These are phyloP conservation scores for Erysiphe pulchra DNA, from an alignment of 2,329 filamentous ascomycete genomes.

Conservation along the genomic window DNA sequence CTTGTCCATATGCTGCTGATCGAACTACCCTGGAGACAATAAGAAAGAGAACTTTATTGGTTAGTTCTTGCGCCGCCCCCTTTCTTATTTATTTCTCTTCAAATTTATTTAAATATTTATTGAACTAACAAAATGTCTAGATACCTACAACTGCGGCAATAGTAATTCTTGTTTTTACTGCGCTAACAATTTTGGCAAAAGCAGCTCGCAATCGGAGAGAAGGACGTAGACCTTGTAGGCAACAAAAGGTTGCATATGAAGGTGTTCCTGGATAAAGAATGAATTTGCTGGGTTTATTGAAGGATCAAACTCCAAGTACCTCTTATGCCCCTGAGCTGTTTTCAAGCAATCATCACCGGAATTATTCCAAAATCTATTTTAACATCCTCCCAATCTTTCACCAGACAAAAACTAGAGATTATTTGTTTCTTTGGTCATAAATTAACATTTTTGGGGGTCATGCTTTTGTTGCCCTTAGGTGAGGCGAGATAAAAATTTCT, in stretches of 20 bases:
- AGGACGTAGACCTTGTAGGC: conserved; percentile 23
- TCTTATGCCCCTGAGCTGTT: too few relatives aligned
- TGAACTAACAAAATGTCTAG: conserved; percentile 10
- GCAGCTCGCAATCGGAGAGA: conserved; percentile 33
- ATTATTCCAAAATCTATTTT: too few relatives aligned
- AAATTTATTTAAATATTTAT: neutral
- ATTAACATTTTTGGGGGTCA: too few relatives aligned
- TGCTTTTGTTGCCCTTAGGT: too few relatives aligned
- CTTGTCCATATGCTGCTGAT: conserved; percentile 28
- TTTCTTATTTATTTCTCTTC: neutral
- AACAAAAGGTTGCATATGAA: conserved; percentile 38
- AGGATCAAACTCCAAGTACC: too few relatives aligned
- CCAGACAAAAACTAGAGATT: too few relatives aligned
- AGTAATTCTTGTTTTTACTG: conserved; percentile 33
- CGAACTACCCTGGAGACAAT: conserved; percentile 14
- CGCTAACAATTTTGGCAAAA: conserved; percentile 35
- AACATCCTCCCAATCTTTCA: too few relatives aligned
- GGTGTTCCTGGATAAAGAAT: conserved; percentile 25
- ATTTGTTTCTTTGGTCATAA: too few relatives aligned
- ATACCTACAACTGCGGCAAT: conserved; percentile 36
- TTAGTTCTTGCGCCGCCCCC: conserved; percentile 1
- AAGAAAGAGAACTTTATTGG: conserved; percentile 19
- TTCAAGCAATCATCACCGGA: too few relatives aligned
- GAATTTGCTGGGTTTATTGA: neutral
- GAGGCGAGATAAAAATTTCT: too few relatives aligned